These are phyloP conservation scores for Cucurbita moschata DNA, from an alignment of 306 rosid genomes.

Conservation along the genomic window DNA sequence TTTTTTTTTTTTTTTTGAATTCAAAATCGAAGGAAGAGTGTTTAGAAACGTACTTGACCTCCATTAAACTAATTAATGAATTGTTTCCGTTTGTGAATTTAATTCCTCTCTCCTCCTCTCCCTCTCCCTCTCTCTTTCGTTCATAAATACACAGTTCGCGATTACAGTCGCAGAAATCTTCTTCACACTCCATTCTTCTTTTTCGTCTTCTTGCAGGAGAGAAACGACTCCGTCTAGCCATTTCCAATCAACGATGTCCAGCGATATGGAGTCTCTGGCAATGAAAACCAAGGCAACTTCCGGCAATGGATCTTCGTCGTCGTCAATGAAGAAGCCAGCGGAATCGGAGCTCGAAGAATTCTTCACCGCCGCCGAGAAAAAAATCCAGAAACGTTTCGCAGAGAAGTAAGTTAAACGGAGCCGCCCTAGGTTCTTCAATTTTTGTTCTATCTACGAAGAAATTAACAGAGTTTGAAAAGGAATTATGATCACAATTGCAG, in stretches of 20 bases:
- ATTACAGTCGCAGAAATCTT: constrained; percentile 4
- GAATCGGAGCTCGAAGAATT: constrained; percentile 67
- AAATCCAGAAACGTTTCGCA: constrained; percentile 36
- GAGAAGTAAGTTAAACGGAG: constrained; percentile 32
- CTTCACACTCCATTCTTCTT: neutral
- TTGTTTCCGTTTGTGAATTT: constrained; percentile 6
- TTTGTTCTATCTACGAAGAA: constrained; percentile 2
- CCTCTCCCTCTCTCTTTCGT: neutral
- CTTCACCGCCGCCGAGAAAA: constrained; percentile 54
- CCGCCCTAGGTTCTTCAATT: neutral
- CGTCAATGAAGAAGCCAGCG: constrained; percentile 35
- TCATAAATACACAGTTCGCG: neutral
- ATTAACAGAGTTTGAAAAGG: neutral
- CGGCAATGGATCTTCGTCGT: constrained; percentile 9
- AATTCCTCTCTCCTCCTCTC: neutral
- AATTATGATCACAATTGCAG: constrained; percentile 24
- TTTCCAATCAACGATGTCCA: constrained; percentile 27
- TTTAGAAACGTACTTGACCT: constrained; percentile 4
- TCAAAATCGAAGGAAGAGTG: constrained; percentile 14
- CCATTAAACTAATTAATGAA: neutral
- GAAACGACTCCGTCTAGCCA: constrained; percentile 41
- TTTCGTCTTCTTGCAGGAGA: constrained; percentile 32
- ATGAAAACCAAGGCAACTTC: constrained; percentile 25
- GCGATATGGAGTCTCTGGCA: constrained; percentile 21
- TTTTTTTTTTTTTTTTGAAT: constrained; percentile 4